phyloP scores from a whole-genome alignment of 139 green algal genomes.

The Picochlorum costavermella region DNA sequence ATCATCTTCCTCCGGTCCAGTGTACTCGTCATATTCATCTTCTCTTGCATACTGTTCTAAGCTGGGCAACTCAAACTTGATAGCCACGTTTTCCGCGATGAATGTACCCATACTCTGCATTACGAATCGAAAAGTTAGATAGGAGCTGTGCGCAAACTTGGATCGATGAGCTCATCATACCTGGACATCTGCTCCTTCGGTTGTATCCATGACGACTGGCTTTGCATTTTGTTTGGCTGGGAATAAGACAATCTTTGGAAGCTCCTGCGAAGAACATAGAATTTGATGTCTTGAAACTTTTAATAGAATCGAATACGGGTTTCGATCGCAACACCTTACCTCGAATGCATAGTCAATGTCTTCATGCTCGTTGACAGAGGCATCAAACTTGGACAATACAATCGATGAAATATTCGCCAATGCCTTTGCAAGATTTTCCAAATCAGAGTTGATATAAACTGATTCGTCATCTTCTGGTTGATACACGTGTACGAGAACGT shows the following conservation, averaged over 20 bases:
- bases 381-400: conserved; percentile 57
- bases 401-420: conserved; percentile 37
- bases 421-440: conserved; percentile 38
- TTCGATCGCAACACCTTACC: not conserved
- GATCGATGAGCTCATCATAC: not conserved
- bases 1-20: not conserved
- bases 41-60: not conserved
- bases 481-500: conserved; percentile 56
- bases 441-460: conserved; percentile 45
- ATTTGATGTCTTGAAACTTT: not conserved
- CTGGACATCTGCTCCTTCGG: not conserved
- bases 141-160: not conserved
- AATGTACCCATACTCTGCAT: conserved; percentile 1
- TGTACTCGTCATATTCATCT: conserved; percentile 1
- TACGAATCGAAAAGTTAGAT: not conserved
- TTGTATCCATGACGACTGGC: conserved; percentile 1
- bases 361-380: conserved; percentile 47
- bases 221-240: conserved; percentile 20
- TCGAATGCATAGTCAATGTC: not conserved
- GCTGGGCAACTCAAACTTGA: conserved; percentile 3
- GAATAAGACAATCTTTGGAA: conserved; percentile 32
- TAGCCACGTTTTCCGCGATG: not conserved
- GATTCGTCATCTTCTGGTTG: conserved; percentile 57
- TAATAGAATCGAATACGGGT: not conserved
- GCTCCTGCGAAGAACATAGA: conserved; percentile 13